phyloP scores from a whole-genome alignment of 768 basidiomycete species.

The Leccinum rimulosum region DNA sequence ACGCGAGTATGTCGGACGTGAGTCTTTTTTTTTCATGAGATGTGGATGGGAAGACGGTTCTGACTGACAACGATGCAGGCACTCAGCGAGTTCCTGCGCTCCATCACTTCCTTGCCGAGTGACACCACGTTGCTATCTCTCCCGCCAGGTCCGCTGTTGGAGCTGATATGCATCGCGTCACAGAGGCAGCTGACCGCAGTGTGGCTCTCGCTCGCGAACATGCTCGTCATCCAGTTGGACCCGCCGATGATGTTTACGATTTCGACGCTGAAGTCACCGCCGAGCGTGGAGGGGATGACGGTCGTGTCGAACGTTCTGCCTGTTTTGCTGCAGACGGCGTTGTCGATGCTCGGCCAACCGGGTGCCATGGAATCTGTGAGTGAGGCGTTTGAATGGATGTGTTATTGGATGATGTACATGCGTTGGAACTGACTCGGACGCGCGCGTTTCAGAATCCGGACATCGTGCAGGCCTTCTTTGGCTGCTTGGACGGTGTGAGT shows the following conservation, averaged over 20 bases:
- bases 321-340: constrained; percentile 54
- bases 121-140: constrained; percentile 80
- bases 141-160: constrained; percentile 77
- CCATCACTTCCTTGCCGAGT: constrained; percentile 76
- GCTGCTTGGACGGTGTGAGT: constrained; percentile 72
- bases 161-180: constrained; percentile 69
- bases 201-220: constrained; percentile 82
- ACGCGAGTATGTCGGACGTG: constrained; percentile 76
- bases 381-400: not conserved
- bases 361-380: constrained; percentile 72
- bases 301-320: constrained; percentile 57
- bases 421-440: constrained; percentile 8
- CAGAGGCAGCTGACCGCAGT: constrained; percentile 72
- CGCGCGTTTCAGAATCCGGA: constrained; percentile 70
- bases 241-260: constrained; percentile 50
- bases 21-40: constrained; percentile 28
- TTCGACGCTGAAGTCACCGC: constrained; percentile 47
- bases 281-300: constrained; percentile 51
- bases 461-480: constrained; percentile 86
- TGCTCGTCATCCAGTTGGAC: constrained; percentile 79
- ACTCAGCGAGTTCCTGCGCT: constrained; percentile 79
- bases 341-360: constrained; percentile 50
- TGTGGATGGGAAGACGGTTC: not conserved
- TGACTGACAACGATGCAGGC: constrained; percentile 43
- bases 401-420: not conserved